Conservation (phyloP, 2,329 filamentous ascomycete species). For the Colletotrichum sp. region DNA sequence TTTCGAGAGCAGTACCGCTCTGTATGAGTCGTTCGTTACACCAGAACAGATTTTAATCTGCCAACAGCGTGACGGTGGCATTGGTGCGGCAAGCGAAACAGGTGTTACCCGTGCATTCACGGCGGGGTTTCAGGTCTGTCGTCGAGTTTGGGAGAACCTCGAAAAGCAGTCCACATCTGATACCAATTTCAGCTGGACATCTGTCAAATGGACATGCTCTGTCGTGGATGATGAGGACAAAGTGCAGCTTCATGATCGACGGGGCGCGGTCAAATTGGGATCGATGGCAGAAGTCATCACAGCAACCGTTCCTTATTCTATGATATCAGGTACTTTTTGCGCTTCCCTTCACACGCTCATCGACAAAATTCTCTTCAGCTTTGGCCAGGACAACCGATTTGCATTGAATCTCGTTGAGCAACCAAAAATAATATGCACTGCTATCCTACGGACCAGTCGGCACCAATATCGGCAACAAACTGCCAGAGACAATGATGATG, state of each 20-base stretch:
- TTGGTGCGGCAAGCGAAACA: not conserved
- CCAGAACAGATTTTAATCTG: not conserved
- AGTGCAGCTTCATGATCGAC: too few relatives aligned
- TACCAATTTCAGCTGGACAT: not conserved
- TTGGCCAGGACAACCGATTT: not conserved
- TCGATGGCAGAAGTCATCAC: not conserved
- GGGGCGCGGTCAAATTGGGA: not conserved
- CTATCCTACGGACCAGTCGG: not conserved
- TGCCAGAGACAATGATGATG: not conserved
- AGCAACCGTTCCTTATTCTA: not conserved
- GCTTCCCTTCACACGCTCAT: not conserved
- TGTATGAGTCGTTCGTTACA: not conserved
- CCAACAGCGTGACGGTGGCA: not conserved
- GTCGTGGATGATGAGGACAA: not conserved
- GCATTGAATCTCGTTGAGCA: not conserved
- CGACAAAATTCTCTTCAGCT: not conserved
- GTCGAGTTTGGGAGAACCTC: not conserved
- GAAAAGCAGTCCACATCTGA: accelerated
- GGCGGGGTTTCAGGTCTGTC: not conserved
- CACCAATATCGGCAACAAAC: not conserved
- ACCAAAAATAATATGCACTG: not conserved
- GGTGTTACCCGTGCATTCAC: not conserved
- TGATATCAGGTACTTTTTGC: not conserved
- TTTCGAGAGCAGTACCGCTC: not conserved
- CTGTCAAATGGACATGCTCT: not conserved